These are phyloP conservation scores for Debaryomyces castellii DNA, from an alignment of 805 yeast genomes.

Conservation along the genomic window DNA sequence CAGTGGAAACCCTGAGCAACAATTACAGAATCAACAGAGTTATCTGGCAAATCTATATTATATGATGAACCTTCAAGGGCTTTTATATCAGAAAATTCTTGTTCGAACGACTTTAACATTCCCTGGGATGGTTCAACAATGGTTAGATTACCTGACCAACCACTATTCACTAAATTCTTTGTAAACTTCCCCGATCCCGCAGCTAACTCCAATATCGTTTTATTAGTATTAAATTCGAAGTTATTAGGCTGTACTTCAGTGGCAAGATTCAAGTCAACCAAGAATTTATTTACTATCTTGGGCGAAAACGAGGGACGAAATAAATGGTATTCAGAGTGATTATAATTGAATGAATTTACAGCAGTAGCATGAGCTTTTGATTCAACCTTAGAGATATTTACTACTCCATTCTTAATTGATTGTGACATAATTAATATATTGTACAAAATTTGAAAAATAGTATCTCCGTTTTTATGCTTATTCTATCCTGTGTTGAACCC, in stretches of 20 bases:
- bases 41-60: slow-evolving; percentile 44
- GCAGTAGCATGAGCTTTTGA: slow-evolving; percentile 34
- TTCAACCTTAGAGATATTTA: not conserved
- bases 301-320: slow-evolving; percentile 51
- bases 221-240: slow-evolving; percentile 16
- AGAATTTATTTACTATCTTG: slow-evolving; percentile 41
- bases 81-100: slow-evolving; percentile 46
- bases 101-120: slow-evolving; percentile 48
- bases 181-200: slow-evolving; percentile 70
- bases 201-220: slow-evolving; percentile 49
- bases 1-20: slow-evolving; percentile 68
- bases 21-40: slow-evolving; percentile 48
- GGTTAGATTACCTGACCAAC: slow-evolving; percentile 36
- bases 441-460: no score
- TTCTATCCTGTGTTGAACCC: no score
- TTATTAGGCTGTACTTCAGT: slow-evolving; percentile 4
- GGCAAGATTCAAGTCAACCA: slow-evolving; percentile 34
- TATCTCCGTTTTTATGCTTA: no score
- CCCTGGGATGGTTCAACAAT: slow-evolving; percentile 60
- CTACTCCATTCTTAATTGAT: not conserved
- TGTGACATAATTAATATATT: not conserved
- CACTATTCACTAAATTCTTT: slow-evolving; percentile 35
- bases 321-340: slow-evolving; percentile 51
- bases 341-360: slow-evolving; percentile 47
- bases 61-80: slow-evolving; percentile 43